Evolutionary conservation across 352 stramenopile genomes (phyloP), one percentile per base, ranked within the genome.

Genomic region (Pythium apleroticum): DNA sequence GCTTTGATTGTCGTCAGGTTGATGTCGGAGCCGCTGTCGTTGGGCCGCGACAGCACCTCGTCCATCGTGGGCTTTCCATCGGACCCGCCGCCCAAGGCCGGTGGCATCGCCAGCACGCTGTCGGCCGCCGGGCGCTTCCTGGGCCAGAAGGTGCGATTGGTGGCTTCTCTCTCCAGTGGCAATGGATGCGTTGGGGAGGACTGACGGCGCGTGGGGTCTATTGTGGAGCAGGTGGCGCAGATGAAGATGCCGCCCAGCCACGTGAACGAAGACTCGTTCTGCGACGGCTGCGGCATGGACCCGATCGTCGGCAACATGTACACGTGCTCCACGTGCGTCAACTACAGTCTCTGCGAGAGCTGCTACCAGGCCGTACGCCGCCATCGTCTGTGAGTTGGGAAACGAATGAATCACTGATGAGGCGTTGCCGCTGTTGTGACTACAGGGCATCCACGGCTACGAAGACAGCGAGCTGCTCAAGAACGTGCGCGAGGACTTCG

Each of bases 201-300:
- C 8, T 56, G 50, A 30, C 19, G 46, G 14, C 58, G 25, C 7
- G 11, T 52, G 39, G 11, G 48, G 20, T 59, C 9, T 57, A n/a
- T n/a, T n/a, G n/a, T n/a, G n/a, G 30, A 50, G 22, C 27, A 85
- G 76, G 75, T 96, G 25, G 81, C 86, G 46, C 74, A 84, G 63
- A 81, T 93, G 74, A 94, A 94, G 71, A 79, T 89, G 46, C 76
- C 84, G 46, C 65, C 81, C 15, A 74, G 73, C 9, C 80, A 94
- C 54, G 78, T 96, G 46, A 92, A 96, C 71, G 82, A 92, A 15
- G 84, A 96, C 68, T 95, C 88, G 65, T 96, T 96, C 78, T 96
- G 88, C 67, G 88, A 96, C 60, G 88, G 88, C 59, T 96, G 88
- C 57, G 88, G 88, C 61, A 92, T 96, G 88, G 86, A 95, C 64